Percentiles rank a stretch among this genome's conserved stretches.
Conservation (phyloP, 169 alveolate genomes). For the Plasmodium ovale region DNA sequence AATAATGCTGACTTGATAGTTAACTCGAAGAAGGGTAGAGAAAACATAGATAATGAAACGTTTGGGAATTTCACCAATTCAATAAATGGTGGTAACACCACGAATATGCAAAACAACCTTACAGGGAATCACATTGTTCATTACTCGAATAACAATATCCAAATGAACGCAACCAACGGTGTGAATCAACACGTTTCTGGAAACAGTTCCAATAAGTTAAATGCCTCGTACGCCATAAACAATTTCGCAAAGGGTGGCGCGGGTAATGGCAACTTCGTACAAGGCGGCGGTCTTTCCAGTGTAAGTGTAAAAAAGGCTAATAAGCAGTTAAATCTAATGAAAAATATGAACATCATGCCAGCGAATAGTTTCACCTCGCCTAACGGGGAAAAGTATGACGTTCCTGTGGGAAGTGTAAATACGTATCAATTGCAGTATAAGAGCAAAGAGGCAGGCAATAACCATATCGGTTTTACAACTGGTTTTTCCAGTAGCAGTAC, state of each 20-base stretch:
- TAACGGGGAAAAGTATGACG: slow-evolving; percentile 23
- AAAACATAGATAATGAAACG: slow-evolving; percentile 13
- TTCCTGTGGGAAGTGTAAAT: slow-evolving; percentile 10
- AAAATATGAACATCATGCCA: slow-evolving; percentile 32
- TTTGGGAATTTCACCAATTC: slow-evolving; percentile 1
- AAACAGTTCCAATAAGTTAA: too few relatives aligned
- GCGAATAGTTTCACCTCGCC: background rate
- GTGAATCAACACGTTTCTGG: too few relatives aligned
- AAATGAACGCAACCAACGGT: too few relatives aligned
- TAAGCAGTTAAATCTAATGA: slow-evolving; percentile 17
- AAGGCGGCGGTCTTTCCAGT: background rate
- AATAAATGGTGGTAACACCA: background rate
- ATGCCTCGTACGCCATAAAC: background rate
- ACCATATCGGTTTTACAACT: background rate
- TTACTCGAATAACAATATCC: too few relatives aligned
- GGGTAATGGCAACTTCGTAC: background rate
- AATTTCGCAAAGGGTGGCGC: background rate
- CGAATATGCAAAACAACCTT: background rate
- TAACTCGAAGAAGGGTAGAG: slow-evolving; percentile 3
- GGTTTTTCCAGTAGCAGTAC: background rate
- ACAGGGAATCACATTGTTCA: too few relatives aligned
- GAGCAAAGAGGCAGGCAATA: slow-evolving; percentile 20
- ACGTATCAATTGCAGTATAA: slow-evolving; percentile 14
- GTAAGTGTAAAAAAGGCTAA: slow-evolving; percentile 2
- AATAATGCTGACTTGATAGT: slow-evolving; percentile 2